Evolutionary conservation across 1,284 basidiomycete genomes (phyloP), one percentile per base, ranked within the genome.

Genomic region (Rhodotorula mucilaginosa): DNA sequence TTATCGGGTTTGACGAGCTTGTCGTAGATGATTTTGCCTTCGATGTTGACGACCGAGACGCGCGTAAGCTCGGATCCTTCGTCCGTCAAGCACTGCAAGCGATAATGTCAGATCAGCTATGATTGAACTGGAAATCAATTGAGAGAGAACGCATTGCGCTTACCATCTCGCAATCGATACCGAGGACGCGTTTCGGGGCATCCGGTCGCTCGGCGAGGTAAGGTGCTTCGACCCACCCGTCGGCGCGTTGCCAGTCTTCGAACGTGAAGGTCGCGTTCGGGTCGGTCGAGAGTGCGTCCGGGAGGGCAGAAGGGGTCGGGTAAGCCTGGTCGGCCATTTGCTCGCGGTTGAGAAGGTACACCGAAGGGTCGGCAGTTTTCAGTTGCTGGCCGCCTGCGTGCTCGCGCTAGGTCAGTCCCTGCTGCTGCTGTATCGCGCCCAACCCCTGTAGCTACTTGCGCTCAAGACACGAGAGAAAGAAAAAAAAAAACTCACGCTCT

Each of bases 111-210:
- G 58, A 12, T 39, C 3, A 44, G 19, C n/a, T 29, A 15, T 10
- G n/a, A 8, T 29, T 12, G 18, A 29, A 10, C 2, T 7, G 18
- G 8, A 5, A 5, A 29, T 39, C 0, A 5, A 29, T 39, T 1
- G 13, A 19, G 5, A 15, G 10, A 31, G 63, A 46, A 44, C 23
- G 48, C 65, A 63, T 52, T 52, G 62, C 23, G 26, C 74, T 86
- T 74, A 92, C 93, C 93, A 97, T 97, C 81, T 97, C 93, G 80
- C 94, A 97, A 83, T 97, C 94, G 56, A 97, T 80, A 0, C 86
- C 84, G 58, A 81, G 68, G 47, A 83, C 78, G 49, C 74, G 72
- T 51, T 73, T 78, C 70, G 70, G 80, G 79, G 70, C 77, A 64
- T 67, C 79, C 39, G 73, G 79, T 44, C 52, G 75, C 51, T 73